A percentile compares a stretch with the other conserved stretches of the same genome.
phyloP scores from a whole-genome alignment of 1,139 yeast species.

The Protomyces inouyei region DNA sequence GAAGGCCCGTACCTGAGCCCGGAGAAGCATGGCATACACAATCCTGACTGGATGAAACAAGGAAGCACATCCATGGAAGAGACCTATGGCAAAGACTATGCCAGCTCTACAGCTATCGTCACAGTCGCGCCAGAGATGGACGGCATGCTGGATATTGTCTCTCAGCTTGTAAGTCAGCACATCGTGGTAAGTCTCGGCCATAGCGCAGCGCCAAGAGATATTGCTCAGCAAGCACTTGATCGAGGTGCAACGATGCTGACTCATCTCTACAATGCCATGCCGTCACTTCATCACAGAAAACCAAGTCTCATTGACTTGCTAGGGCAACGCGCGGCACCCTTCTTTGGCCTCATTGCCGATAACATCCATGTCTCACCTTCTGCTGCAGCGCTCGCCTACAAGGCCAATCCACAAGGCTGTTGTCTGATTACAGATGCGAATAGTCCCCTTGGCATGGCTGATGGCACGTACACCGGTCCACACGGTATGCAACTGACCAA shows the following conservation, averaged over 20 bases:
- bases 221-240: conserved; percentile 49
- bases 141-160: conserved; percentile 51
- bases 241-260: conserved; percentile 59
- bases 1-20: conserved; percentile 61
- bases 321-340: conserved; percentile 39
- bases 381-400: conserved; percentile 52
- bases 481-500: conserved; percentile 45
- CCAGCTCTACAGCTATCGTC: conserved; percentile 49
- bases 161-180: conserved; percentile 42
- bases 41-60: conserved; percentile 46
- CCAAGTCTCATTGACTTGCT: conserved; percentile 58
- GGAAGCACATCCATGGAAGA: conserved; percentile 46
- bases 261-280: conserved; percentile 64
- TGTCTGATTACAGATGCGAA: conserved; percentile 61
- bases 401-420: conserved; percentile 53
- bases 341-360: conserved; percentile 57
- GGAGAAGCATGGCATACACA: conserved; percentile 57
- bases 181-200: conserved; percentile 56
- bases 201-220: conserved; percentile 49
- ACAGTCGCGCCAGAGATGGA: conserved; percentile 62
- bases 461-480: conserved; percentile 46
- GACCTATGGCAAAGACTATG: conserved; percentile 49
- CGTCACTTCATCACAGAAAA: conserved; percentile 60
- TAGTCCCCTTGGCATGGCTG: conserved; percentile 46
- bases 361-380: conserved; percentile 62